Evolutionary conservation across 139 green algal species (phyloP).

Genomic region (Chlamydomonas sp.): DNA sequence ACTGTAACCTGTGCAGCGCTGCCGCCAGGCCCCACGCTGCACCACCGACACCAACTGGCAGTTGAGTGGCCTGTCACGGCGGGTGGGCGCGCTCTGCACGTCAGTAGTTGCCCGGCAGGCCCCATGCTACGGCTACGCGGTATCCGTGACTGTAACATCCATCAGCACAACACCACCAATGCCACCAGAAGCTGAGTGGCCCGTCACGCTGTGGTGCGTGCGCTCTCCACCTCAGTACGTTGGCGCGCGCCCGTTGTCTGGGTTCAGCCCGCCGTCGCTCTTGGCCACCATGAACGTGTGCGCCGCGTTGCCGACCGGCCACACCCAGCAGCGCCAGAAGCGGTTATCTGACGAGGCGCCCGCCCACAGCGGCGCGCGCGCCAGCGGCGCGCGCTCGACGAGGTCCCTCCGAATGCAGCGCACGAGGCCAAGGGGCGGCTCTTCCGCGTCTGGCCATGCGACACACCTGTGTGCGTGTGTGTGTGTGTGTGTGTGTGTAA

Average conservation of each 20-base stretch:
- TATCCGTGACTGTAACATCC: too few species aligned
- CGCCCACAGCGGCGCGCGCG: constrained; percentile 59
- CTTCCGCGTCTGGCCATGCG: constrained; percentile 53
- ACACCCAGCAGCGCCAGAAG: constrained; percentile 65
- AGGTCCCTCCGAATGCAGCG: constrained; percentile 59
- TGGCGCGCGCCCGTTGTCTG: not conserved
- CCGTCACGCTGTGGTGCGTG: too few species aligned
- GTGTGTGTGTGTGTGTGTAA: not conserved
- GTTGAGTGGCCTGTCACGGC: constrained; percentile 51
- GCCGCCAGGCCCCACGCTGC: constrained; percentile 64
- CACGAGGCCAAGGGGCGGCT: constrained; percentile 47
- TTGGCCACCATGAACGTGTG: constrained; percentile 52
- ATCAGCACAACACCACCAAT: too few species aligned
- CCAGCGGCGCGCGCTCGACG: constrained; percentile 18
- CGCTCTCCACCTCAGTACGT: too few species aligned
- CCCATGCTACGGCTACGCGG: too few species aligned
- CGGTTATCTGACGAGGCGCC: constrained; percentile 46
- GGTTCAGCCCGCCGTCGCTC: not conserved
- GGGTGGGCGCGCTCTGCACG: constrained; percentile 53
- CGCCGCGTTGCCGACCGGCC: constrained; percentile 56
- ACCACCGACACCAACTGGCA: constrained; percentile 64
- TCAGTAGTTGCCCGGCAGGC: too few species aligned
- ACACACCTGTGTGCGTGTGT: constrained; percentile 46
- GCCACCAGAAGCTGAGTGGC: too few species aligned
- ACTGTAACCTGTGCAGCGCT: too few species aligned